Evolutionary conservation across 257 asterid genomes (phyloP).

Genomic region (Solanum chiquidenum): DNA sequence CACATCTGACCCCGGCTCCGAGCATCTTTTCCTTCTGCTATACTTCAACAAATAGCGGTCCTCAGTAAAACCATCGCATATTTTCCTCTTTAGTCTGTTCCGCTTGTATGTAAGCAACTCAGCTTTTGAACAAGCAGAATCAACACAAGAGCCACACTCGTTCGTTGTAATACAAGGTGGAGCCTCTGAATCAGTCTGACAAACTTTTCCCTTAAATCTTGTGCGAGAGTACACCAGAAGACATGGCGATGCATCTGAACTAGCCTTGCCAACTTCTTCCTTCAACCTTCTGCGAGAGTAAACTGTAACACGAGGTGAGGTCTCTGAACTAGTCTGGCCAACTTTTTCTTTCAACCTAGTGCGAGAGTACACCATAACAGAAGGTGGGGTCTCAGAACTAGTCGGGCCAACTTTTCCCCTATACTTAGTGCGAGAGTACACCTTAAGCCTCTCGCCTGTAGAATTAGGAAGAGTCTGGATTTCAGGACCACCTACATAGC

Average conservation of each 20-base stretch:
- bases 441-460: slow-evolving; percentile 22
- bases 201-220: not conserved
- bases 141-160: not conserved
- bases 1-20: slow-evolving; percentile 8
- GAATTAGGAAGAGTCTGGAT: not conserved
- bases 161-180: not conserved
- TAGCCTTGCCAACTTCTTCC: not conserved
- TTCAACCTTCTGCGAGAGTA: not conserved
- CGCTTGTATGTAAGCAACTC: slow-evolving; percentile 23
- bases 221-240: not conserved
- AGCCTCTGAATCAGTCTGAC: not conserved
- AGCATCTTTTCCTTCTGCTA: slow-evolving; percentile 24
- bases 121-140: not conserved
- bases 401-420: slow-evolving; percentile 10
- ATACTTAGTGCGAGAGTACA: slow-evolving; percentile 4
- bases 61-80: slow-evolving; percentile 1
- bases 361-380: not conserved
- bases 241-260: not conserved
- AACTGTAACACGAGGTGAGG: not conserved
- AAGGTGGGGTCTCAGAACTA: not conserved
- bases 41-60: slow-evolving; percentile 39
- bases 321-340: slow-evolving; percentile 5
- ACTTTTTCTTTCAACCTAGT: slow-evolving; percentile 8
- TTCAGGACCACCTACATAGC: slow-evolving; percentile 9
- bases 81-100: slow-evolving; percentile 31